Evolutionary conservation across 306 rosid species (phyloP), one percentile per base, ranked within the genome.

Genomic region (Fragaria ananassa): DNA sequence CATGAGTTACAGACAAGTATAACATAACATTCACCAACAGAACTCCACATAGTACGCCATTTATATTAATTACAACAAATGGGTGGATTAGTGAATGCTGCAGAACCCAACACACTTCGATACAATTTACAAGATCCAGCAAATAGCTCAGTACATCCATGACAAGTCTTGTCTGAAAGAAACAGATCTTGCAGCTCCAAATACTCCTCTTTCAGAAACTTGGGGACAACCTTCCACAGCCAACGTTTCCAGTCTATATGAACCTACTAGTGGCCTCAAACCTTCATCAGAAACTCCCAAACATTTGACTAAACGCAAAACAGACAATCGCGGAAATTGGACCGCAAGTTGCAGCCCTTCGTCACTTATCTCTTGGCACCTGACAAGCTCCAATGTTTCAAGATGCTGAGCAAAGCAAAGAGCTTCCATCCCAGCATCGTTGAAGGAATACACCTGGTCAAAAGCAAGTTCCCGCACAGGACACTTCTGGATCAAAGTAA

Each of bases 221-320:
- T 85, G 97, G 76, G 97, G 97, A 76, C 98, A 91, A 83, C 90
- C 96, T 77, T 93, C 97, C 35, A 93, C 87, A 8, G 80, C 88
- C 85, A 93, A 68, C 35, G 69, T 68, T 68, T 90, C 91, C 87
- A 93, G 75, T 84, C 91, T 93, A 74, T 79, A 81, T 7, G 96
- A 86, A 60, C 89, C 94, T 35, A 91, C 87, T 45, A 93, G 86
- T 10, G 96, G 88, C 85, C 87, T 93, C 44, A 93, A 83, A 62
- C 98, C 98, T 21, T 90, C 96, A 67, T 91, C 92, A n/a, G 97
- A 87, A 72, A 93, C 79, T 31, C 97, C 97, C 70, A 91, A 81
- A 88, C 97, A 91, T 77, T 91, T 93, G 81, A 81, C 77, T 67
- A 91, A 62, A 25, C 87, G 79, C 80, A 93, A 78, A 74, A 39